Base-by-base conservation (phyloP, 2,329 filamentous ascomycete species). In the Hirsutella thompsonii region DNA sequence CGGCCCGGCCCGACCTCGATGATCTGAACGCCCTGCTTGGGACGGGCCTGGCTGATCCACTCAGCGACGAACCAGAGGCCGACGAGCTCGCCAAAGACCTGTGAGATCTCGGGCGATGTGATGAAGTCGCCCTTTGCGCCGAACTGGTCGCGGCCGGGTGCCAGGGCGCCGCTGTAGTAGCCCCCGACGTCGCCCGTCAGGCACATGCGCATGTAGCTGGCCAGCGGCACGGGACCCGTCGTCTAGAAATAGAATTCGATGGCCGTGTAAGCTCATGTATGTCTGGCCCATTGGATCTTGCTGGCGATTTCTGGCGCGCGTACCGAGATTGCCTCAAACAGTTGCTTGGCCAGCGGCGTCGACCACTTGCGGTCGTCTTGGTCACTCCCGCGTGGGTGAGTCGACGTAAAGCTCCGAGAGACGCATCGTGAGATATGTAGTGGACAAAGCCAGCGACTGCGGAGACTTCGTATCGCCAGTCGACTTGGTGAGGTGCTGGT, bases 171-270 rank as follows among this genome's bases (percentile, higher is more conserved):
- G 1, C 88, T 96, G 63, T 98, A 98, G 66, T 98, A 98, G 41
- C 92, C 92, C 44, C 87, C 88, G 32, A 87, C 66, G 46, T 92
- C 85, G 10, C 85, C 84, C 1, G 92, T 98, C 47, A 98, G 76
- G 59, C 90, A 95, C 81, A 96, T 94, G 57, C 92, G 89, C 92
- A 98, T 98, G 61, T 89, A 98, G 40, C 87, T 82, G 5, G 92
- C 89, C 45, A 98, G 75, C 1, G 92, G 86, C 21, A 96, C 79
- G 4, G 92, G 90, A 0, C 92, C 92, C 10, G 92, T 96, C 33
- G 82, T 63, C 66, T 69, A 20, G 32, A n/a, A 14, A 34, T 36
- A 20, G 39, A 29, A n/a, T 11, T 32, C 9, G 14, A 16, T 16
- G 32, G 14, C 20, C 30, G 23, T 26, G 23, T 26, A 26, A 26